Percentiles rank a stretch among this genome's conserved stretches.
Conservation (phyloP, 2,329 filamentous ascomycete genomes). For the Apiospora malaysiana region DNA sequence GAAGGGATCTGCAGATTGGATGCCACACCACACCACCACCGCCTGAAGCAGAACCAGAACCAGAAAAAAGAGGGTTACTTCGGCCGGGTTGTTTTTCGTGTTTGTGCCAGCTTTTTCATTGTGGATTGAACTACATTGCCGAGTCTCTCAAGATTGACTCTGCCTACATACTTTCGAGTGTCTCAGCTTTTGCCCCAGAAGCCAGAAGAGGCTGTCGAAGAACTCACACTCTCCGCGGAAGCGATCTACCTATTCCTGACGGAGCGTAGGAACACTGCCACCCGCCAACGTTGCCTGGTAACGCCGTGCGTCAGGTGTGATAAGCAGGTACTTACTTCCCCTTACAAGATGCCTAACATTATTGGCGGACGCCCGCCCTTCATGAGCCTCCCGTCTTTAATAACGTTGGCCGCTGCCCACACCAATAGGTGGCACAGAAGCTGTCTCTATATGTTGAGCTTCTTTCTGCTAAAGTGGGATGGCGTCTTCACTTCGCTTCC, state of each 20-base stretch:
- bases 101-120: slow-evolving; percentile 1
- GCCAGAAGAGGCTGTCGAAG: not conserved
- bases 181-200: slow-evolving; percentile 9
- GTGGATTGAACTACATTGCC: not conserved
- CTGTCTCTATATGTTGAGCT: not conserved
- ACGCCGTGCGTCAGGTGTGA: not conserved
- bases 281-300: slow-evolving; percentile 4
- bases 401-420: not conserved
- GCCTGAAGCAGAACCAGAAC: not conserved
- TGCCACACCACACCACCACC: not conserved
- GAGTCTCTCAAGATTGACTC: not conserved
- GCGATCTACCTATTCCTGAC: not conserved
- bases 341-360: not conserved
- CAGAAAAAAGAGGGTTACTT: not conserved
- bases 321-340: not conserved
- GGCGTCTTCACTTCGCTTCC: not conserved
- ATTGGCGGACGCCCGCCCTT: not conserved
- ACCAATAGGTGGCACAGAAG: not conserved
- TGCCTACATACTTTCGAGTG: not conserved
- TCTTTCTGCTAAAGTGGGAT: not conserved
- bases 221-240: not conserved
- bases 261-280: not conserved
- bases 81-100: not conserved
- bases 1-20: not conserved
- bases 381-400: not conserved